Conservation (phyloP, 1,284 basidiomycete genomes). For the Entoloma clypeatum region DNA sequence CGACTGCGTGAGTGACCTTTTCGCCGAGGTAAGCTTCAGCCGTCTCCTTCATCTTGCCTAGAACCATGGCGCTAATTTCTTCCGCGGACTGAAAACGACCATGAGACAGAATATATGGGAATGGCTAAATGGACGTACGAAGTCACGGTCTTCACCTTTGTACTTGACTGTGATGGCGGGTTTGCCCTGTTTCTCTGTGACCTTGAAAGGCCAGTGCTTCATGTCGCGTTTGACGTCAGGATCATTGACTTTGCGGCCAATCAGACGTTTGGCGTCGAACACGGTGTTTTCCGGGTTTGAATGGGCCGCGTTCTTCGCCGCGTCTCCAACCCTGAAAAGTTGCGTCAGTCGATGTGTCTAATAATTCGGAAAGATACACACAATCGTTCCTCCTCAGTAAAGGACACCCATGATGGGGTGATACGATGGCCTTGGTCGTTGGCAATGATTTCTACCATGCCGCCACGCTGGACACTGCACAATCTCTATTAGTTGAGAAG, state of each 20-base stretch:
- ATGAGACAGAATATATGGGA: conserved; percentile 8
- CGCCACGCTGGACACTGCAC: conserved; percentile 83
- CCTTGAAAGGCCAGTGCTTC: conserved; percentile 87
- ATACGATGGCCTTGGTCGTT: conserved; percentile 98
- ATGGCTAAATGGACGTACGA: conserved; percentile 46
- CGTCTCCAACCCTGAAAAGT: conserved; percentile 62
- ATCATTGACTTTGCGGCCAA: conserved; percentile 85
- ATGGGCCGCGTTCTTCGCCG: conserved; percentile 77
- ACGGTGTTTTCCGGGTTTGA: conserved; percentile 92
- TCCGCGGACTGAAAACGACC: conserved; percentile 61
- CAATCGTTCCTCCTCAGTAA: conserved; percentile 91
- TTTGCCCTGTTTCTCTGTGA: conserved; percentile 80
- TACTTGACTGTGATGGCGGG: conserved; percentile 84
- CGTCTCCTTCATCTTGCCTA: conserved; percentile 99
- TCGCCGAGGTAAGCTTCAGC: conserved; percentile 97
- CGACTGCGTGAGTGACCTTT: conserved; percentile 96
- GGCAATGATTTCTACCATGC: conserved; percentile 94
- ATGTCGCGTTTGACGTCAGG: conserved; percentile 76
- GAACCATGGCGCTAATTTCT: conserved; percentile 92
- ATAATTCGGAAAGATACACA: conserved; percentile 31
- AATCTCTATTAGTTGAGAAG: no score
- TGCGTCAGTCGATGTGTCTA: neutral
- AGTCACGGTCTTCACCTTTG: conserved; percentile 83
- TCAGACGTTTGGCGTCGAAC: conserved; percentile 97
- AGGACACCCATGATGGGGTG: conserved; percentile 93